phyloP scores from a whole-genome alignment of 202 grass and related monocot species.

The Digitaria exilis region DNA sequence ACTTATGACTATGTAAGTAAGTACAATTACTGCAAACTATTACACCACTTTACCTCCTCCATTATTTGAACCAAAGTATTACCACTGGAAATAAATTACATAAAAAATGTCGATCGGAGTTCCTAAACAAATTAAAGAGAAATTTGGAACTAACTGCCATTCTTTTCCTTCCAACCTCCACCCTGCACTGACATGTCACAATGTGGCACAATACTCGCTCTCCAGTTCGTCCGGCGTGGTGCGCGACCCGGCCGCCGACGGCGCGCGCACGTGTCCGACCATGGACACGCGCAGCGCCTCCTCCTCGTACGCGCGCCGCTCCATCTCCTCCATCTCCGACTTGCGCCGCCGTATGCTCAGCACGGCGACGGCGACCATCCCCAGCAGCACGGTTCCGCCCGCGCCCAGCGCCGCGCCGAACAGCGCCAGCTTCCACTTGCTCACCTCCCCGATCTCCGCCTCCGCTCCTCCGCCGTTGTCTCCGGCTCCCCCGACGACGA shows the following conservation, averaged over 20 bases:
- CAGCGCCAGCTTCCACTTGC: conserved; percentile 86
- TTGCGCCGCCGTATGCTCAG: conserved; percentile 61
- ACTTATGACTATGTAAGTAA: not conserved
- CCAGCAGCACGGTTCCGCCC: conserved; percentile 65
- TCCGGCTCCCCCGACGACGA: conserved; percentile 50
- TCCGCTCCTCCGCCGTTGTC: conserved; percentile 16
- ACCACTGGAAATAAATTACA: conserved; percentile 20
- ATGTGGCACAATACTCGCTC: conserved; percentile 48
- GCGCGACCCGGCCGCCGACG: conserved; percentile 59
- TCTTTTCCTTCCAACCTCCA: not conserved
- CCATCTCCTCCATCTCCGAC: conserved; percentile 73
- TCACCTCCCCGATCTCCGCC: conserved; percentile 37
- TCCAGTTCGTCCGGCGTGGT: conserved; percentile 66
- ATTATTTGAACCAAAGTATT: conserved; percentile 17
- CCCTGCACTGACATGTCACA: conserved; percentile 35
- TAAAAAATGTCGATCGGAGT: conserved; percentile 38
- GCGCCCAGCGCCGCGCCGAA: conserved; percentile 67
- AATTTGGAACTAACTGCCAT: not conserved
- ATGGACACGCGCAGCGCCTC: conserved; percentile 88
- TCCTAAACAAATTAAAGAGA: not conserved
- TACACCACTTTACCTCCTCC: not conserved
- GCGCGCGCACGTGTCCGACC: conserved; percentile 84
- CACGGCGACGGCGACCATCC: conserved; percentile 78
- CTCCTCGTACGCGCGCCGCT: conserved; percentile 83
- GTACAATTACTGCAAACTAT: not conserved